Percentiles rank a stretch among this genome's conserved stretches.
Conservation (phyloP, 2,329 filamentous ascomycete genomes). For the Pseudomassariella vexata region DNA sequence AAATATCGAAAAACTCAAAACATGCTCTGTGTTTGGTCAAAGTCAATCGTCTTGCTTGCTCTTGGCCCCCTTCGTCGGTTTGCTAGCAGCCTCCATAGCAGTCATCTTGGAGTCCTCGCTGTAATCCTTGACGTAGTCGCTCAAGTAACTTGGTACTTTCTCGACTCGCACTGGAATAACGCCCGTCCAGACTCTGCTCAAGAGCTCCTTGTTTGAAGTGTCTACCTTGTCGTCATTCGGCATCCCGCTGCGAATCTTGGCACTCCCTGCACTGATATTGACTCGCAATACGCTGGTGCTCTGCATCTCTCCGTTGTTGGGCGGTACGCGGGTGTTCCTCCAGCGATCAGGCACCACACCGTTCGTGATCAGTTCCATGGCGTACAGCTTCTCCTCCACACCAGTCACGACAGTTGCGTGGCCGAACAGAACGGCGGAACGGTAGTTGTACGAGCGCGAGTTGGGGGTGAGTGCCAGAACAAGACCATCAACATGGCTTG, state of each 20-base stretch:
- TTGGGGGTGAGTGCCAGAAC: slow-evolving; percentile 76
- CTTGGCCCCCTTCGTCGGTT: no score
- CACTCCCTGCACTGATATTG: slow-evolving; percentile 63
- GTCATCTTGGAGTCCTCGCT: no score
- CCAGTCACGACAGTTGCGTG: slow-evolving; percentile 63
- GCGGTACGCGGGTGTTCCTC: slow-evolving; percentile 62
- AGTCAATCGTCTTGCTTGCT: no score
- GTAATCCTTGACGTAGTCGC: no score
- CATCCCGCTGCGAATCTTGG: slow-evolving; percentile 64
- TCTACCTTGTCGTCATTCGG: slow-evolving; percentile 51
- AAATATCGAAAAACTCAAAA: no score
- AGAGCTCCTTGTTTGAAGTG: slow-evolving; percentile 33
- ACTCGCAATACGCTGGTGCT: slow-evolving; percentile 69
- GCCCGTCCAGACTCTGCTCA: slow-evolving; percentile 47
- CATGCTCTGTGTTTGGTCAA: no score
- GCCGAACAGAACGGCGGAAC: slow-evolving; percentile 73
- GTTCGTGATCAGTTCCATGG: slow-evolving; percentile 74
- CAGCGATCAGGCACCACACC: slow-evolving; percentile 65
- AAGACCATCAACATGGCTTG: slow-evolving; percentile 72
- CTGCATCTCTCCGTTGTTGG: slow-evolving; percentile 67
- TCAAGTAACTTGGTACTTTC: no score
- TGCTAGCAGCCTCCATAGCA: no score
- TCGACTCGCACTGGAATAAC: slow-evolving; percentile 61
- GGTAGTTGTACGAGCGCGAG: slow-evolving; percentile 82
- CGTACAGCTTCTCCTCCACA: slow-evolving; percentile 66